Conservation (phyloP, 139 green algal genomes). For the Chlamydomonas sp. region DNA sequence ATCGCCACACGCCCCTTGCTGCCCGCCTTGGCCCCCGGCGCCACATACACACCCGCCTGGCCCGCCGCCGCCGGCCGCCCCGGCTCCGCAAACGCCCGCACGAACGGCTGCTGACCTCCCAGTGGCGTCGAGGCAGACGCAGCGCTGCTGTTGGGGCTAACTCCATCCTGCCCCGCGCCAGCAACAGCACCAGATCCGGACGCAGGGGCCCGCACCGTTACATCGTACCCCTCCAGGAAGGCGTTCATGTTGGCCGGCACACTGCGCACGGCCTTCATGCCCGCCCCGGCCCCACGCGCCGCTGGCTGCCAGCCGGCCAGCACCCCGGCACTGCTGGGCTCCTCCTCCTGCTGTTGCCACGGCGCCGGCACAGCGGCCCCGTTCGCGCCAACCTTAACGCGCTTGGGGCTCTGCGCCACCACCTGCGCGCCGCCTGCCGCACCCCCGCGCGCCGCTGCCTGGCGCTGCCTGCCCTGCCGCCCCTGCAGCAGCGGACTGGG, state of each 20-base stretch:
- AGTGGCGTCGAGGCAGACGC: background rate
- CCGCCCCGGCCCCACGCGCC: background rate
- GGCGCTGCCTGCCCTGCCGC: background rate
- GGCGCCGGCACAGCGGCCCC: background rate
- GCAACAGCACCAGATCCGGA: no score
- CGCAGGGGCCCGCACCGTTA: conserved; percentile 1
- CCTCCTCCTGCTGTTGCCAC: conserved; percentile 1
- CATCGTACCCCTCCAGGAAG: conserved; percentile 17
- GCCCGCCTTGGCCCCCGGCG: no score
- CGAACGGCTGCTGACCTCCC: background rate
- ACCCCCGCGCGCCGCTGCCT: background rate
- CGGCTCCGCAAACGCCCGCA: background rate
- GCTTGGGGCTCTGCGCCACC: conserved; percentile 21
- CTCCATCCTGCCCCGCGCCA: background rate
- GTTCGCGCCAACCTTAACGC: background rate
- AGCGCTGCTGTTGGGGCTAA: background rate
- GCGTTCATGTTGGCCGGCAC: conserved; percentile 32
- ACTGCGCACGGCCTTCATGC: conserved; percentile 31
- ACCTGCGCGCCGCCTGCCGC: no score
- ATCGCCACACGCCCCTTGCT: no score
- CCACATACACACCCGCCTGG: no score
- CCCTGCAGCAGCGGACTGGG: conserved; percentile 25
- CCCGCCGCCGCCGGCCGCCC: no score
- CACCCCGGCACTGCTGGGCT: background rate
- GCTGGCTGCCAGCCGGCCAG: conserved; percentile 9